Evolutionary conservation across 768 basidiomycete species (phyloP), one percentile per base, ranked within the genome.

Genomic region (Tricholoma bakamatsutake): DNA sequence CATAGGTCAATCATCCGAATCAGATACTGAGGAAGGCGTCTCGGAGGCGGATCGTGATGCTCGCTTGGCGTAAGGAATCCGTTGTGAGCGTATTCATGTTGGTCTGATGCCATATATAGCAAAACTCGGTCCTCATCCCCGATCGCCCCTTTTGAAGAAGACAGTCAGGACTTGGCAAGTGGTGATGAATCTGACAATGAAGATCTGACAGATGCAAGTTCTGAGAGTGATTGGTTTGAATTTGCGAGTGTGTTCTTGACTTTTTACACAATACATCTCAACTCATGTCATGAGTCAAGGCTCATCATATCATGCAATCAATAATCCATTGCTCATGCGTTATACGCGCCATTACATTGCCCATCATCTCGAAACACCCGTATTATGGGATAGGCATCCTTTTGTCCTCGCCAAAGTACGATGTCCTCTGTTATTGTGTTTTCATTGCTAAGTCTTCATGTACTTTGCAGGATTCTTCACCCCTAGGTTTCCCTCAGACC

Each of bases 101-200:
- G 53, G 46, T 13, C 13, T n/a, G 17, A 49, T 9, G 31, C 40
- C 59, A 85, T n/a, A 31, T 17, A 17, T 31, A 48, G 84, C 50
- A 75, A 74, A 60, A 81, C 80, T 6, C 82, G 86, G 21, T 74
- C 80, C 10, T 66, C 69, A 27, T 75, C 76, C 4, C 77, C 77
- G 5, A 57, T 71, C 21, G 57, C 70, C 46, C 70, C 72, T 10
- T 58, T 65, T 17, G 66, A 76, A 24, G 78, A 80, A 6, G 80
- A 77, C 17, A 72, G 84, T 48, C 71, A 71, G 15, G 76, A 73
- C 52, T 75, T 84, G 62, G 82, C 80, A 8, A 86, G 83, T 50
- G 83, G 81, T 3, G 90, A 91, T 59, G 90, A 93, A 67, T 92
- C 90, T 2, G 91, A 92, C 60, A 73, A 88, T 59, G 83, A 81